Conservation (phyloP, 1,284 basidiomycete genomes). For the Stygiomarasmius scandens region DNA sequence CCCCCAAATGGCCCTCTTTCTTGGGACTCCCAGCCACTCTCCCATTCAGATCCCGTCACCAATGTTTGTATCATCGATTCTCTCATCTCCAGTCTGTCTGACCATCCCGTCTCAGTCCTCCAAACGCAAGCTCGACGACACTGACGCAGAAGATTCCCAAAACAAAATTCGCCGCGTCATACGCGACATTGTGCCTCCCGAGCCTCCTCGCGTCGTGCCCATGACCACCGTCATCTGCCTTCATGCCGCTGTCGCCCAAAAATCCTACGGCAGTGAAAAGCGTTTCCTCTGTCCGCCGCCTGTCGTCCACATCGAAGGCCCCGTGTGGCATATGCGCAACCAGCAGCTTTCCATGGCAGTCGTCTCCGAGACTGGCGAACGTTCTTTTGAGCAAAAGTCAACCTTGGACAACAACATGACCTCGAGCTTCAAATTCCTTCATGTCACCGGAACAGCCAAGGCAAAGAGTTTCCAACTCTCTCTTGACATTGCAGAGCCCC, state of each 20-base stretch:
- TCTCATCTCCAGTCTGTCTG: slow-evolving; percentile 9
- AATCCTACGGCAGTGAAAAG: slow-evolving; percentile 91
- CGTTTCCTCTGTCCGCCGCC: slow-evolving; percentile 90
- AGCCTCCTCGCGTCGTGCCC: slow-evolving; percentile 69
- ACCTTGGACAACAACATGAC: slow-evolving; percentile 79
- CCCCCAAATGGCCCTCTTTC: slow-evolving; percentile 39
- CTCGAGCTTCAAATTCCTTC: slow-evolving; percentile 88
- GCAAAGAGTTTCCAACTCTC: slow-evolving; percentile 88
- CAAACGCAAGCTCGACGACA: slow-evolving; percentile 76
- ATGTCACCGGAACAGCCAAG: slow-evolving; percentile 86
- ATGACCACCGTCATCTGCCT: slow-evolving; percentile 90
- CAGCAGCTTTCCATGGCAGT: slow-evolving; percentile 86
- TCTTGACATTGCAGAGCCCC: slow-evolving; percentile 77
- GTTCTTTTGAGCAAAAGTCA: slow-evolving; percentile 80
- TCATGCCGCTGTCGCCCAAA: slow-evolving; percentile 89
- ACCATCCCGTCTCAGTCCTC: slow-evolving; percentile 27
- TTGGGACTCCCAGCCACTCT: slow-evolving; percentile 34
- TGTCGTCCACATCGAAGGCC: slow-evolving; percentile 85
- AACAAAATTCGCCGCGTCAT: slow-evolving; percentile 80
- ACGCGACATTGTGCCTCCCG: slow-evolving; percentile 72
- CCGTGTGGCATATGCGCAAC: slow-evolving; percentile 76
- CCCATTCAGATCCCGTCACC: slow-evolving; percentile 25
- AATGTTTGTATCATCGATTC: slow-evolving; percentile 30
- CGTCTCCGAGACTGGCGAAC: slow-evolving; percentile 81
- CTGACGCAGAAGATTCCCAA: slow-evolving; percentile 69